Percentiles rank a stretch among this genome's conserved stretches.
Conservation (phyloP, 148 eudicot genomes). For the Arctostaphylos glauca region DNA sequence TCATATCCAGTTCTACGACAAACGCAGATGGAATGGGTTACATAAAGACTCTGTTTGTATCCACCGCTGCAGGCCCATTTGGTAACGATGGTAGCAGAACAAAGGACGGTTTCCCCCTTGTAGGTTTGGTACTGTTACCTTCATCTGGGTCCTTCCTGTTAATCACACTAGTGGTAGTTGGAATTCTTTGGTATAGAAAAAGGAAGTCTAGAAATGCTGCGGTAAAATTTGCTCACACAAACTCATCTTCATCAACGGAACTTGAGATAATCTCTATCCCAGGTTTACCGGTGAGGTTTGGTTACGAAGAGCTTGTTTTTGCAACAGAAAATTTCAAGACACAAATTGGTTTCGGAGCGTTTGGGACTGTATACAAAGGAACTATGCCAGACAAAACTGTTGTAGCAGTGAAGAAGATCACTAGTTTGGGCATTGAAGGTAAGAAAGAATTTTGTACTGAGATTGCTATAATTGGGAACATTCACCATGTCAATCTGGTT, state of each 20-base stretch:
- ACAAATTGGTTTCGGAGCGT: constrained; percentile 72
- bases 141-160: constrained; percentile 30
- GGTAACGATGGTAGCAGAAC: not conserved
- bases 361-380: constrained; percentile 70
- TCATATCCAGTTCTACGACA: constrained; percentile 21
- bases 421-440: constrained; percentile 51
- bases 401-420: constrained; percentile 74
- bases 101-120: constrained; percentile 28
- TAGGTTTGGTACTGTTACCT: constrained; percentile 50
- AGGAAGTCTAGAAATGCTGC: constrained; percentile 14
- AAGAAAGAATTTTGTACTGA: constrained; percentile 75
- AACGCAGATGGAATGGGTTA: constrained; percentile 36
- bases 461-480: constrained; percentile 64
- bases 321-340: constrained; percentile 58
- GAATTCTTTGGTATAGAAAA: constrained; percentile 39
- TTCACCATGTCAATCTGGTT: constrained; percentile 76
- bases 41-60: constrained; percentile 35
- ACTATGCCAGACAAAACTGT: constrained; percentile 38
- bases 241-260: constrained; percentile 42
- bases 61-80: constrained; percentile 14
- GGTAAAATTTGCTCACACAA: constrained; percentile 19
- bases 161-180: constrained; percentile 4
- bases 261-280: constrained; percentile 57
- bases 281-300: constrained; percentile 63
- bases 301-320: constrained; percentile 41